These are phyloP conservation scores for Megacollybia platyphylla DNA, from an alignment of 1,284 basidiomycete species.

Conservation along the genomic window DNA sequence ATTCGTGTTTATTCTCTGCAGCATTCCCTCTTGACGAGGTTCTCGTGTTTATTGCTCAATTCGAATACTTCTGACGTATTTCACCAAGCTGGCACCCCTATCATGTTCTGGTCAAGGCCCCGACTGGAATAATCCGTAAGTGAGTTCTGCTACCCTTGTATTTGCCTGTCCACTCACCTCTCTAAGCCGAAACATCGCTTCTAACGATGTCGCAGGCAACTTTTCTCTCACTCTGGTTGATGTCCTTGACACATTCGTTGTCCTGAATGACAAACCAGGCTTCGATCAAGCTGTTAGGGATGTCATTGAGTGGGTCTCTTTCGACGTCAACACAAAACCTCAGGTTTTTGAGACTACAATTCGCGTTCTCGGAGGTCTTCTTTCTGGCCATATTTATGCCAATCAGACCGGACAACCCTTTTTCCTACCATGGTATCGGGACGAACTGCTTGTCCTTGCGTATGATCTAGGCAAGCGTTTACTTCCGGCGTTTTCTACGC, in stretches of 20 bases:
- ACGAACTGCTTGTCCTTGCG: slow-evolving; percentile 69
- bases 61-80: slow-evolving; percentile 6
- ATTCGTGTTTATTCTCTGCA: slow-evolving; percentile 14
- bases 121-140: slow-evolving; percentile 69
- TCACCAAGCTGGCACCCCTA: slow-evolving; percentile 64
- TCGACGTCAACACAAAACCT: slow-evolving; percentile 81
- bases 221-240: slow-evolving; percentile 77
- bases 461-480: slow-evolving; percentile 76
- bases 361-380: slow-evolving; percentile 76
- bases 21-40: slow-evolving; percentile 81
- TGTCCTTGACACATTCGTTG: slow-evolving; percentile 70
- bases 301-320: slow-evolving; percentile 67
- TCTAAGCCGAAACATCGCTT: slow-evolving; percentile 51
- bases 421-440: slow-evolving; percentile 64
- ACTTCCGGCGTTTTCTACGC: slow-evolving; percentile 79
- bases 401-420: slow-evolving; percentile 52
- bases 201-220: slow-evolving; percentile 81
- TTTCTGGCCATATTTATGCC: slow-evolving; percentile 80
- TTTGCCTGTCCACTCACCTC: slow-evolving; percentile 4
- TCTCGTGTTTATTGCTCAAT: slow-evolving; percentile 5
- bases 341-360: slow-evolving; percentile 91
- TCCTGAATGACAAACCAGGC: slow-evolving; percentile 58
- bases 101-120: slow-evolving; percentile 76
- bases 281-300: slow-evolving; percentile 70
- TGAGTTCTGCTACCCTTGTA: slow-evolving; percentile 9